Evolutionary conservation across 768 basidiomycete genomes (phyloP).

Genomic region (Asterophora lycoperdoides): DNA sequence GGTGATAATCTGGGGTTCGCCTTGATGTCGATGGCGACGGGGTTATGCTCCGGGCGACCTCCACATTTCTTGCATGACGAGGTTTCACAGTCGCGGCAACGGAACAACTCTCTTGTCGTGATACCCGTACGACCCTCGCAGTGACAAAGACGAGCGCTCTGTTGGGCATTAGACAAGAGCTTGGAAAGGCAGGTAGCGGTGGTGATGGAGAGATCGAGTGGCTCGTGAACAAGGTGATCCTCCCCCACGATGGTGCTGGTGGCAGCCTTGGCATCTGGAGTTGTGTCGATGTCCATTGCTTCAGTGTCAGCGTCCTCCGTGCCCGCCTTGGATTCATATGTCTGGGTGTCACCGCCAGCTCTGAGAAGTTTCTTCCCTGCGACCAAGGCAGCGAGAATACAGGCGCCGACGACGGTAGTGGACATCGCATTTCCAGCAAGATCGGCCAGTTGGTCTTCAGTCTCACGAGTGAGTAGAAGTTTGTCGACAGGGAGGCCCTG

Average conservation of each 20-base stretch:
- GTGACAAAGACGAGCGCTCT: constrained; percentile 76
- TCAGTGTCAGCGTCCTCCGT: constrained; percentile 26
- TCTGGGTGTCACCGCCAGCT: constrained; percentile 56
- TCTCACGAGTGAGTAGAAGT: constrained; percentile 87
- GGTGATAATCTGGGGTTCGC: constrained; percentile 63
- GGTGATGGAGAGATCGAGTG: constrained; percentile 65
- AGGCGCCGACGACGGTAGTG: constrained; percentile 90
- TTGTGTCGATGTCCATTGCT: constrained; percentile 49
- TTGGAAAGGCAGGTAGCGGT: constrained; percentile 43
- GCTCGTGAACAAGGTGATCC: constrained; percentile 55
- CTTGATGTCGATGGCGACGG: constrained; percentile 47
- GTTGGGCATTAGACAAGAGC: constrained; percentile 60
- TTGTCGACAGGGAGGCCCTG: constrained; percentile 94
- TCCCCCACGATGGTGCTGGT: constrained; percentile 68
- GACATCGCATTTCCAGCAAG: constrained; percentile 98
- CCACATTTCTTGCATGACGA: constrained; percentile 84
- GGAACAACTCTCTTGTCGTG: constrained; percentile 58
- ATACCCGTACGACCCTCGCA: constrained; percentile 87
- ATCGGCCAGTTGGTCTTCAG: constrained; percentile 89
- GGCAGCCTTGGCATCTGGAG: constrained; percentile 21
- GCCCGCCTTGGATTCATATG: constrained; percentile 62
- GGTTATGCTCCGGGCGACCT: constrained; percentile 87
- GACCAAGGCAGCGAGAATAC: constrained; percentile 79
- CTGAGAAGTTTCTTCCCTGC: constrained; percentile 64
- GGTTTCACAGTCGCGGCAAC: constrained; percentile 72